These are phyloP conservation scores for Pseudonitzschia pungens DNA, from an alignment of 108 stramenopile species.

Conservation along the genomic window DNA sequence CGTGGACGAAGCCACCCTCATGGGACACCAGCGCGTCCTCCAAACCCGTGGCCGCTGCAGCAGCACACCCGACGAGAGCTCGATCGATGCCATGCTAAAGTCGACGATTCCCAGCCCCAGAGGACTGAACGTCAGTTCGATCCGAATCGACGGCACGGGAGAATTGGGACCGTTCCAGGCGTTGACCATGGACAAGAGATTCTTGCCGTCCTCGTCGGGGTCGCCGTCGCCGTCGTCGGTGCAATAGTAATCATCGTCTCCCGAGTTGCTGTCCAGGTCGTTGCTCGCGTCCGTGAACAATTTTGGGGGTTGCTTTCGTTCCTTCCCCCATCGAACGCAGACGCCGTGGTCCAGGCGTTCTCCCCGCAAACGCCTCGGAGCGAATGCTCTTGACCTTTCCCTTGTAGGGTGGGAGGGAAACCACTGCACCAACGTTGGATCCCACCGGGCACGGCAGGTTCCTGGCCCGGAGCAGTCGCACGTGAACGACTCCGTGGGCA, in stretches of 20 bases:
- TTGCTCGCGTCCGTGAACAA: neutral
- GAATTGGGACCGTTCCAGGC: constrained; percentile 74
- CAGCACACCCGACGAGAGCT: constrained; percentile 54
- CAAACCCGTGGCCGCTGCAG: constrained; percentile 56
- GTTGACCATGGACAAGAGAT: constrained; percentile 71
- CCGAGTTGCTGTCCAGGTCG: neutral
- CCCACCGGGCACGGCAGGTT: constrained; percentile 70
- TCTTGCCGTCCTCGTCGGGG: constrained; percentile 21
- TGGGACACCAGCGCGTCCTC: constrained; percentile 55
- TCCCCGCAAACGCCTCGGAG: constrained; percentile 25
- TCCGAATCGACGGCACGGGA: constrained; percentile 66
- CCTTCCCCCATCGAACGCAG: constrained; percentile 61
- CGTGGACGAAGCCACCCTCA: neutral
- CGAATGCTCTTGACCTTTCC: constrained; percentile 61
- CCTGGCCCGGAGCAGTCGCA: constrained; percentile 70
- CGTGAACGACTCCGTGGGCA: constrained; percentile 73
- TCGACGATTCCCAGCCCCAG: constrained; percentile 67
- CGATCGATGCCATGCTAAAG: constrained; percentile 56
- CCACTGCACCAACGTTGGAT: constrained; percentile 47
- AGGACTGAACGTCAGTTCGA: constrained; percentile 60
- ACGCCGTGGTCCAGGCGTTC: constrained; percentile 54
- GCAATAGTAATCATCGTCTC: neutral
- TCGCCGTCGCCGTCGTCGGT: constrained; percentile 3
- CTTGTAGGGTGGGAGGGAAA: constrained; percentile 76
- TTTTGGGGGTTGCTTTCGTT: neutral